Percentiles rank a stretch among this genome's conserved stretches.
phyloP scores from a whole-genome alignment of 164 flowering plant species.

The Tetracentron sinense region DNA sequence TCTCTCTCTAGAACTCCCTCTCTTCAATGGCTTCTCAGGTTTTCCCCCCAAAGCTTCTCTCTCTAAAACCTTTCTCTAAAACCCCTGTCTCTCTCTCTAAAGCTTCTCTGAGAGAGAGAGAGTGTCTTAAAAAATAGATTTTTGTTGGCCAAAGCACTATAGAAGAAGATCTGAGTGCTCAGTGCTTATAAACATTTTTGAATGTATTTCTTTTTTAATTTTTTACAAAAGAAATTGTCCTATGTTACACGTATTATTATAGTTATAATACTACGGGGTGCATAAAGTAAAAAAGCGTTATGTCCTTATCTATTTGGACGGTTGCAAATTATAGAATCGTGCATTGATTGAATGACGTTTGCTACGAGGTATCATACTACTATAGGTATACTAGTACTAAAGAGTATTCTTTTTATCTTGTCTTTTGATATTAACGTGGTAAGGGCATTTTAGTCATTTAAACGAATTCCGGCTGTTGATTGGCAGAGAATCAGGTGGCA shows the following conservation, averaged over 20 bases:
- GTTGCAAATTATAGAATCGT: no score
- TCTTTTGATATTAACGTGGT: no score
- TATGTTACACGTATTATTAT: background rate
- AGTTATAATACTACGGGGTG: no score
- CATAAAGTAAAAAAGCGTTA: no score
- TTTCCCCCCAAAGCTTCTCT: conserved; percentile 3
- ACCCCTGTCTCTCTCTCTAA: background rate
- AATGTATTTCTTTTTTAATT: no score
- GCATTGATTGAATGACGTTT: no score
- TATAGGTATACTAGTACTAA: no score
- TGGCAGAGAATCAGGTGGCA: conserved; percentile 8
- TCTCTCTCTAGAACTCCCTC: background rate
- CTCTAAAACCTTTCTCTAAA: background rate
- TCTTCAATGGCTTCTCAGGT: background rate
- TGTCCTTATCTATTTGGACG: no score
- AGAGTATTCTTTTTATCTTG: no score
- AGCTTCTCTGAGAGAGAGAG: background rate
- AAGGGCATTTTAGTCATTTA: no score
- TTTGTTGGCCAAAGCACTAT: background rate
- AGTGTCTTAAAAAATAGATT: background rate
- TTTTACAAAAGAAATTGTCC: background rate
- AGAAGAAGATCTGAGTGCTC: background rate
- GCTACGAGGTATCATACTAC: no score
- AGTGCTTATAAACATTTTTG: no score
- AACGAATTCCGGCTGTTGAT: background rate